Conservation (phyloP, 169 alveolate species). For the Plasmodium cynomolgi region DNA sequence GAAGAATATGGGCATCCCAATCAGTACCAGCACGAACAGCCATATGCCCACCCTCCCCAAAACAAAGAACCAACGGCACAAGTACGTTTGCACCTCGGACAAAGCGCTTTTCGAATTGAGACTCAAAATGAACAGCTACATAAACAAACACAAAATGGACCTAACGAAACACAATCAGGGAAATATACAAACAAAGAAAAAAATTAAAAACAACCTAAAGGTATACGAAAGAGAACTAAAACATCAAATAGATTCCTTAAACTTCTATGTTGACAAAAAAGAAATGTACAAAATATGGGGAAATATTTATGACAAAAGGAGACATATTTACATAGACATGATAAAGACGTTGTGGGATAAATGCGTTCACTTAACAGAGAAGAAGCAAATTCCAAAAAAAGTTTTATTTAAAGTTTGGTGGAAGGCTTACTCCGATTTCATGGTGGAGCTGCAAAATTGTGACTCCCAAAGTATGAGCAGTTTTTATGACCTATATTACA, state of each 20-base stretch:
- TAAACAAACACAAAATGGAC: neutral
- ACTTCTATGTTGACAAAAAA: conserved; percentile 5
- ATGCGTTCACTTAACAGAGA: neutral
- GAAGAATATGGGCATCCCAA: neutral
- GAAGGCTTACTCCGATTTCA: conserved; percentile 9
- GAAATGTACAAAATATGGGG: neutral
- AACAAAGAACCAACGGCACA: neutral
- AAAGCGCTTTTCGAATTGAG: neutral
- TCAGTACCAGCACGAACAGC: neutral
- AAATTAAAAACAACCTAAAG: neutral
- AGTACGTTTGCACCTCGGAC: neutral
- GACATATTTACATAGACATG: neutral
- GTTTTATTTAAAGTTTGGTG: conserved; percentile 17
- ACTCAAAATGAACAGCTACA: neutral
- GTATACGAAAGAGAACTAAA: neutral
- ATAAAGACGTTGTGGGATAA: neutral
- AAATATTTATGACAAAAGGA: neutral
- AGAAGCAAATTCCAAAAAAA: neutral
- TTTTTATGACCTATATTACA: neutral
- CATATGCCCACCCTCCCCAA: neutral
- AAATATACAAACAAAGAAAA: neutral
- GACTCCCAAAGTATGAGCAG: neutral
- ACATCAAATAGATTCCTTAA: neutral
- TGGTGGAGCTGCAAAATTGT: neutral
- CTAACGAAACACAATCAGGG: neutral